phyloP scores from a whole-genome alignment of 805 yeast species.

The Jamesozyma piceae region DNA sequence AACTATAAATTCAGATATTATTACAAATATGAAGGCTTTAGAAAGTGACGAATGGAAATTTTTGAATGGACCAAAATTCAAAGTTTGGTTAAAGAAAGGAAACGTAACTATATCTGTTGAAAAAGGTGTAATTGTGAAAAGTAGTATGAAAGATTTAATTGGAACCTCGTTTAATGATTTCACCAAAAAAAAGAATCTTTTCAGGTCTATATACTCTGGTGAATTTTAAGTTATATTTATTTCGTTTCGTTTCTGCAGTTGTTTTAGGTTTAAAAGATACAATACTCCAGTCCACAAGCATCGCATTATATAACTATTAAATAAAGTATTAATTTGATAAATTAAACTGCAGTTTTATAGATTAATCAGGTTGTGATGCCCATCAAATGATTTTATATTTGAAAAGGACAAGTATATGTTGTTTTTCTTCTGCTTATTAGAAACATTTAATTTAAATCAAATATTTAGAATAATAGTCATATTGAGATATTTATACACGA shows the following conservation, averaged over 20 bases:
- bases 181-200: neutral
- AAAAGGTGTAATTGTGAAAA: slow-evolving; percentile 34
- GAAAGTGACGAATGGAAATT: slow-evolving; percentile 64
- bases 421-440: too few species aligned
- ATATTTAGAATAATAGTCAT: too few species aligned
- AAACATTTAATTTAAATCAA: too few species aligned
- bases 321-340: too few species aligned
- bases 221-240: neutral
- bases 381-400: too few species aligned
- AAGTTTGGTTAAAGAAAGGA: slow-evolving; percentile 36
- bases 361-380: too few species aligned
- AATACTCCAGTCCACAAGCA: too few species aligned
- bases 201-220: neutral
- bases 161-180: slow-evolving; percentile 14
- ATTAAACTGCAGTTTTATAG: too few species aligned
- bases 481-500: too few species aligned
- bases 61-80: slow-evolving; percentile 70
- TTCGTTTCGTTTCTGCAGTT: too few species aligned
- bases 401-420: too few species aligned
- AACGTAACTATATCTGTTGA: slow-evolving; percentile 38
- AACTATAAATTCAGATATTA: slow-evolving; percentile 34
- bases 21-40: slow-evolving; percentile 34
- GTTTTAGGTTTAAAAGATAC: neutral
- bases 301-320: too few species aligned
- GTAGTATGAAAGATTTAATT: slow-evolving; percentile 7